phyloP scores from a whole-genome alignment of 1,139 yeast genomes.

The Lodderomyces margitis region DNA sequence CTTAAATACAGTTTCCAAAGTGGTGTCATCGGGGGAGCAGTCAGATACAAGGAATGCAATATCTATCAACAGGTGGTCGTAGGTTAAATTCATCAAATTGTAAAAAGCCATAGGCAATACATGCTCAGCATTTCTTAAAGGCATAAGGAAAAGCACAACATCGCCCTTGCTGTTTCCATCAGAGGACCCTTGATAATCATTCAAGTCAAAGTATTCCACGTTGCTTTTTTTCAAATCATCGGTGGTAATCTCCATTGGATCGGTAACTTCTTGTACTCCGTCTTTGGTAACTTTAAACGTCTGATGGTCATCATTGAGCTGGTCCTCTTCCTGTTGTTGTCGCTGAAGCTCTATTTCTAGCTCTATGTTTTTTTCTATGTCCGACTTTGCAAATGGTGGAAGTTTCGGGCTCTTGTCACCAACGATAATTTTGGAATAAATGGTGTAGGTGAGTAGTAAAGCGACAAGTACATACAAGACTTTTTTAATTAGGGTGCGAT shows the following conservation, averaged over 20 bases:
- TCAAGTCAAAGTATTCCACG: slow-evolving; percentile 63
- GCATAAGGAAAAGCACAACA: slow-evolving; percentile 68
- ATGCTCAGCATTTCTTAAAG: slow-evolving; percentile 77
- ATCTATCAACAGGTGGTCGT: slow-evolving; percentile 79
- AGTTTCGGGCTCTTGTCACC: not conserved
- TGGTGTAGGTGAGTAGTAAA: slow-evolving; percentile 11
- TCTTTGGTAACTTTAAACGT: slow-evolving; percentile 39
- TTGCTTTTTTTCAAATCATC: slow-evolving; percentile 24
- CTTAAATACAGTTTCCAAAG: slow-evolving; percentile 65
- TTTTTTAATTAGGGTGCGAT: slow-evolving; percentile 13
- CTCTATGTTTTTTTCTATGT: slow-evolving; percentile 5
- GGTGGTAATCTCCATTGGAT: slow-evolving; percentile 9
- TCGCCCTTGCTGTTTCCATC: slow-evolving; percentile 60
- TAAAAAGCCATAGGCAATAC: slow-evolving; percentile 82
- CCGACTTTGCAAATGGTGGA: not conserved
- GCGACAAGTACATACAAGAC: slow-evolving; percentile 11
- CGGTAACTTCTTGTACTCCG: slow-evolving; percentile 24
- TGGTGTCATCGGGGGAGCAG: slow-evolving; percentile 72
- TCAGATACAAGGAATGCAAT: slow-evolving; percentile 84
- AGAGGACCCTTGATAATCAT: slow-evolving; percentile 52
- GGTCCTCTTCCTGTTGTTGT: slow-evolving; percentile 4
- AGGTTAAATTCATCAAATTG: slow-evolving; percentile 80
- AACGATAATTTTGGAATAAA: slow-evolving; percentile 11
- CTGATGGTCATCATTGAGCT: slow-evolving; percentile 14
- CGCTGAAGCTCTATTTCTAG: slow-evolving; percentile 3